Base-by-base conservation (phyloP, 2,329 filamentous ascomycete genomes). In the Diaporthe amygdali region DNA sequence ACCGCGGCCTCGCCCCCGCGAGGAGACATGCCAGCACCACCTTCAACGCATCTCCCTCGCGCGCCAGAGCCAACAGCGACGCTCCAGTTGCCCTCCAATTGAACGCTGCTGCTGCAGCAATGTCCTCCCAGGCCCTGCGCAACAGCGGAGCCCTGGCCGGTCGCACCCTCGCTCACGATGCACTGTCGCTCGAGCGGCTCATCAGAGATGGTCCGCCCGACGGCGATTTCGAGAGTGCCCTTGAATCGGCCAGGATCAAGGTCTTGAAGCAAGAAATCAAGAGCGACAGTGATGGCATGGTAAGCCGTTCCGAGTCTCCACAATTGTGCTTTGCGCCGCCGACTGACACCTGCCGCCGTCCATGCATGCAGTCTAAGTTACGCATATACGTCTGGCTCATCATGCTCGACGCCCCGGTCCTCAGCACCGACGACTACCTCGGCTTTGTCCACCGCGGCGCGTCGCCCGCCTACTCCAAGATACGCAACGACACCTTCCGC, bases 341-440 rank as follows among this genome's bases (percentile, higher is more conserved):
- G n/a, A 51, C 56, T 59, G 39, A 64, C 55, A 34, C 59, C 73
- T 14, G 44, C 9, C 15, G 12, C 54, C 27, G 17, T 17, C 20
- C 15, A 8, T 5, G n/a, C n/a, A n/a, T 44, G 41, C 77, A 97
- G 96, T 99, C 96, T 25, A 92, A 95, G 55, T 86, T 96, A 74
- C 92, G 96, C 77, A 97, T 98, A 80, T 98, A 99, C 81, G 90
- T 97, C 75, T 99, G 96, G 96, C 89, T 98, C 49, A 94, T 97
- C 76, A 90, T 99, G 15, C 92, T 99, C 76, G 94, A 97, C 79
- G 92, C 95, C 39, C 92, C 94, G 8, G 91, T 97, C 52, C 86
- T 98, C 74, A 89, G 92, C 54, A 97, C 96, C 71, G 94, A 97
- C 77, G 88, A 92, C 73, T 99, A 99, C 81, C 93, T 98, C 74